These are phyloP conservation scores for Dictyostelium intermedium DNA, from an alignment of 78 protist genomes.

Conservation along the genomic window DNA sequence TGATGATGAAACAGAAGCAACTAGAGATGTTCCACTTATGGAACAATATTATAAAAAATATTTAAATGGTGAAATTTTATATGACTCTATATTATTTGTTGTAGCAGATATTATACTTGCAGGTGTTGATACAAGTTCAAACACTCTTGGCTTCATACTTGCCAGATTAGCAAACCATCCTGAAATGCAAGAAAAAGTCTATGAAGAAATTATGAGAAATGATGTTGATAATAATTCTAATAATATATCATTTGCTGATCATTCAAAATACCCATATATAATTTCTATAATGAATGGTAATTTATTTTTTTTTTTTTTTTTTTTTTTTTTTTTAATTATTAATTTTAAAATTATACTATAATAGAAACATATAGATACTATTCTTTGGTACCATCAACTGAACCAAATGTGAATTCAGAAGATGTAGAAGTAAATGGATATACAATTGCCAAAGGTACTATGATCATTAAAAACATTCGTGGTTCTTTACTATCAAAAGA, in stretches of 20 bases:
- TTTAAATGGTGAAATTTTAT: background rate
- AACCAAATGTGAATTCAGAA: background rate
- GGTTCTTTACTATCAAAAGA: background rate
- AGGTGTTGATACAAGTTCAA: background rate
- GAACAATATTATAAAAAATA: background rate
- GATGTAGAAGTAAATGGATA: background rate
- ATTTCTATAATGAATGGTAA: background rate
- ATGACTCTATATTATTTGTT: background rate
- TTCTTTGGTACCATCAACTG: background rate
- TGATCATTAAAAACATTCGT: background rate
- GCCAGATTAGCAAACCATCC: background rate
- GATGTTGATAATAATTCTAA: background rate
- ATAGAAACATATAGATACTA: background rate
- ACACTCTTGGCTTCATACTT: background rate
- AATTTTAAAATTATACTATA: too few relatives aligned
- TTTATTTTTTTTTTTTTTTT: background rate
- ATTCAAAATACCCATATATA: background rate
- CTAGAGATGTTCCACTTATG: background rate
- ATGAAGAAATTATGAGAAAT: background rate
- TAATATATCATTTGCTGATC: background rate
- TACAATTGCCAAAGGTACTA: conserved; percentile 19
- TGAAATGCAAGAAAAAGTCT: background rate
- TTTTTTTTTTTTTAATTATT: too few relatives aligned
- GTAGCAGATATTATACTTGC: background rate
- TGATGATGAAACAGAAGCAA: background rate